Percentiles rank a stretch among this genome's conserved stretches.
Evolutionary conservation across 805 yeast species (phyloP).

Genomic region (Cyberlindnera lachancei): DNA sequence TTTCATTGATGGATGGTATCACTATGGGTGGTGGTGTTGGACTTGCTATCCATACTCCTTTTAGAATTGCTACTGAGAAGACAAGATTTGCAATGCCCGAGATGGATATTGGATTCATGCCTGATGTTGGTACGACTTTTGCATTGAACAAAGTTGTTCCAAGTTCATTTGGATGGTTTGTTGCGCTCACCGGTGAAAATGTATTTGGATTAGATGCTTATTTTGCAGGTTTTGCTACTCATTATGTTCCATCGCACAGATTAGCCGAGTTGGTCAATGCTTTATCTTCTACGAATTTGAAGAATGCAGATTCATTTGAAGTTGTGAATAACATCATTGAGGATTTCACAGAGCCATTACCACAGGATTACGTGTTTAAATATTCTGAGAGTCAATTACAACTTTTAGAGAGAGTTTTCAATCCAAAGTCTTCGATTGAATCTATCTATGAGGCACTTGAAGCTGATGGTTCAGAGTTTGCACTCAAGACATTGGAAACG

Average conservation of each 20-base stretch:
- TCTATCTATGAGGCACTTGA: constrained; percentile 40
- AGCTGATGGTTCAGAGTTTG: constrained; percentile 57
- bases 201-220: constrained; percentile 76
- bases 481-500: constrained; percentile 45
- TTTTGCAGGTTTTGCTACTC: constrained; percentile 82
- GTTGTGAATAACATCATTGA: constrained; percentile 68
- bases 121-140: constrained; percentile 92
- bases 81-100: constrained; percentile 97
- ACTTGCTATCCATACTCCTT: constrained; percentile 80
- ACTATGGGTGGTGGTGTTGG: constrained; percentile 99
- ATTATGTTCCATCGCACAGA: constrained; percentile 66
- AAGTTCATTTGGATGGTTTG: constrained; percentile 75
- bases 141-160: constrained; percentile 72
- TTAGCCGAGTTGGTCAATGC: constrained; percentile 56
- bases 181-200: constrained; percentile 80
- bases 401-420: constrained; percentile 65
- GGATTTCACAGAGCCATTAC: constrained; percentile 67
- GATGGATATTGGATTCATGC: constrained; percentile 91
- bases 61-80: constrained; percentile 86
- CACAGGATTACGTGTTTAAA: constrained; percentile 53
- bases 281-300: constrained; percentile 36
- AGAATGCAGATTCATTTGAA: constrained; percentile 22
- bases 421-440: constrained; percentile 37
- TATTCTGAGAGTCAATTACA: constrained; percentile 47
- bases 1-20: constrained; percentile 84